These are phyloP conservation scores for Eucalyptus melliodora DNA, from an alignment of 345 rosid species.

Conservation along the genomic window DNA sequence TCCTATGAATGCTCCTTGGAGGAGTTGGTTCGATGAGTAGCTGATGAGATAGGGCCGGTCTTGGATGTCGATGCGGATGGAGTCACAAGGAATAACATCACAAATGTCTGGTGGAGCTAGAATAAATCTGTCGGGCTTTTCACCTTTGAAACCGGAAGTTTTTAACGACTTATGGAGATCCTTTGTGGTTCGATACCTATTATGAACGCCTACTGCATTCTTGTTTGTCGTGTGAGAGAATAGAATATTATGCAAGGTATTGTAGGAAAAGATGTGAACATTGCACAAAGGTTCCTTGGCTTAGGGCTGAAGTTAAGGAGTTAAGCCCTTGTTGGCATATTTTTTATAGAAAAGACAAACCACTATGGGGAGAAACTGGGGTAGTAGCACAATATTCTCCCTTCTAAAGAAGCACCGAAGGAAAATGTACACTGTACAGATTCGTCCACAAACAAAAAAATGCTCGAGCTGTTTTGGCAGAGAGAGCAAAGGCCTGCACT, in stretches of 20 bases:
- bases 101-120: background rate
- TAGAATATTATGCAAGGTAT: background rate
- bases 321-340: background rate
- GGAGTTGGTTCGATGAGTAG: background rate
- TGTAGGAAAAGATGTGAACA: background rate
- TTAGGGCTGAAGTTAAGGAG: background rate
- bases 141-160: background rate
- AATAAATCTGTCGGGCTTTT: background rate
- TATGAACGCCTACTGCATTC: background rate
- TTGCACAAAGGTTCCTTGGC: background rate
- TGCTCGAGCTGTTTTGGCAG: background rate
- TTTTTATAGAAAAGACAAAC: background rate
- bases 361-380: background rate
- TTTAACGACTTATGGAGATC: background rate
- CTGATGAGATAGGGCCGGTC: background rate
- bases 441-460: background rate
- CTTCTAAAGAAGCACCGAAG: background rate
- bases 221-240: background rate
- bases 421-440: background rate
- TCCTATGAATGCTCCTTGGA: background rate
- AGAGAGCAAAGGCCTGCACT: background rate
- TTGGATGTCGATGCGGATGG: background rate
- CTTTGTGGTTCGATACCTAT: background rate
- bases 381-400: background rate
- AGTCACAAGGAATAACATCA: background rate